phyloP scores from a whole-genome alignment of 805 yeast genomes.

The Scheffersomyces stipitis region DNA sequence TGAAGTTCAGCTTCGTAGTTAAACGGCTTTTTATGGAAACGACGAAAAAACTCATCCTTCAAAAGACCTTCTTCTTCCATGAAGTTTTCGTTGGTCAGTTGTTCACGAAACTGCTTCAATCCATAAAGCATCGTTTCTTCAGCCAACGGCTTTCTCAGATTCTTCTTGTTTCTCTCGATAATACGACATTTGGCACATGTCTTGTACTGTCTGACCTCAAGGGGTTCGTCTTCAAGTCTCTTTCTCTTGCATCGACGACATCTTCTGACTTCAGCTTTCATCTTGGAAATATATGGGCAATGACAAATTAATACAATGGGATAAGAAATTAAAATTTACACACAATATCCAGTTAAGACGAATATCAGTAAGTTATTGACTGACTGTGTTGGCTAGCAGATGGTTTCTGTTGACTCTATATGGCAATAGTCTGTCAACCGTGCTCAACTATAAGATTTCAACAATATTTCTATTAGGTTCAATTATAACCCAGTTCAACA shows the following conservation, averaged over 20 bases:
- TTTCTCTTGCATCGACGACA: conserved; percentile 60
- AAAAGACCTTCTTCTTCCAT: conserved; percentile 30
- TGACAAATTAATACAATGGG: too few species aligned
- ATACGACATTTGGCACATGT: conserved; percentile 60
- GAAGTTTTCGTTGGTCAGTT: conserved; percentile 27
- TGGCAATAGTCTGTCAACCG: too few species aligned
- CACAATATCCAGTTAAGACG: too few species aligned
- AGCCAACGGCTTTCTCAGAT: conserved; percentile 45
- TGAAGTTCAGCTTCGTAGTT: conserved; percentile 13
- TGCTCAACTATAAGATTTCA: too few species aligned
- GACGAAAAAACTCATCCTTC: conserved; percentile 20
- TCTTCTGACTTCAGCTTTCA: conserved; percentile 27
- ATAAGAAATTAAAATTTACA: too few species aligned
- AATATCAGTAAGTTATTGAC: too few species aligned
- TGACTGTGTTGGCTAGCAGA: too few species aligned
- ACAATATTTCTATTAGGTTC: too few species aligned
- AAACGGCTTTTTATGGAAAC: conserved; percentile 13
- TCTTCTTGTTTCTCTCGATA: conserved; percentile 48
- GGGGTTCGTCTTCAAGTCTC: conserved; percentile 55
- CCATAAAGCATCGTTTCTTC: conserved; percentile 48
- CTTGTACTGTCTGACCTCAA: conserved; percentile 55
- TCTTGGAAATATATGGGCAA: too few species aligned
- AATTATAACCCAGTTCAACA: too few species aligned
- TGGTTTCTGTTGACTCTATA: too few species aligned
- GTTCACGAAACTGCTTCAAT: conserved; percentile 44